Evolutionary conservation across 495 filamentous ascomycete genomes (phyloP), one percentile per base, ranked within the genome.

Genomic region (Penicillium turbatum): DNA sequence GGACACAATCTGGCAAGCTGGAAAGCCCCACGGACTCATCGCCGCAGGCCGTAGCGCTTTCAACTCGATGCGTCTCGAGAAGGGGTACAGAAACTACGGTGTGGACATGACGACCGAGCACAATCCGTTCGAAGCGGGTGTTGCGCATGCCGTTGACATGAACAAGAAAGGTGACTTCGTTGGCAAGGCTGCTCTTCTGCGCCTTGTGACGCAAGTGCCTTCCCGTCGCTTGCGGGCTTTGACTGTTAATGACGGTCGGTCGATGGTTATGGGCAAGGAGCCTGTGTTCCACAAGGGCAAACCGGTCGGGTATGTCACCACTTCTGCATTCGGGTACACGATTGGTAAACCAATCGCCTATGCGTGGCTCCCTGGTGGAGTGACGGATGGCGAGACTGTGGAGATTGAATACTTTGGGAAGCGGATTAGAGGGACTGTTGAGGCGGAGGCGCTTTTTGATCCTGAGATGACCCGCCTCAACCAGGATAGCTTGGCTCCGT

Each of bases 361-460:
- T 65, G 72, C 73, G 3, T 79, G 72, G 69, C 50, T 80, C 7
- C 75, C 77, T 5, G 60, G 55, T 4, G 50, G 30, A 6, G 53
- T 77, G 1, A 36, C 8, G 0, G 67, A 70, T 16, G 75, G 75
- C 1, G 62, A 63, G 9, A 27, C 15, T 2, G 70, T 79, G 4
- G 74, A 78, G 59, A 67, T 80, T 19, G 74, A 74, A 45, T 80
- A 80, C 54, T 80, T 80, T 51, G 74, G 74, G 2, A 59, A 62
- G 24, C 56, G 66, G 7, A 70, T 77, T 51, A 48, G 50, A 44
- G 77, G 75, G n/a, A 76, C 70, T 11, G 68, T 80, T 9, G 51
- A 63, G 0, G 35, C 55, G 0, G 69, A 72, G 36, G 65, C 75
- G 12, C 45, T 76, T 53, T 71, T 70, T 54, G 72, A 77, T 51